These are phyloP conservation scores for Holtermannia corniformis DNA, from an alignment of 768 basidiomycete species.

Conservation along the genomic window DNA sequence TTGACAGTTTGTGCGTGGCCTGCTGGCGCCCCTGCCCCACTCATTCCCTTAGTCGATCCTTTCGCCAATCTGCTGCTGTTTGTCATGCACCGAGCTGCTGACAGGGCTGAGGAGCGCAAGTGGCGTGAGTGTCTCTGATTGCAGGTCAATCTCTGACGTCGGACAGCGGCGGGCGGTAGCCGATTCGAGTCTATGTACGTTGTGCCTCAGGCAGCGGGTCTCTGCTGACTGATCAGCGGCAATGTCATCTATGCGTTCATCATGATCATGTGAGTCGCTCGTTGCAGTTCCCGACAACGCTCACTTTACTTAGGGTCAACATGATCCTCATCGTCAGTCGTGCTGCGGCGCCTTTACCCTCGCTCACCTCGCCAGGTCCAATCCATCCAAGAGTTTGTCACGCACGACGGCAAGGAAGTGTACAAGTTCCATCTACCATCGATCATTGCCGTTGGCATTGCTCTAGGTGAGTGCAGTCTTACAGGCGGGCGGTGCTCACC, in stretches of 20 bases:
- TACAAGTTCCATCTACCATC: conserved; percentile 68
- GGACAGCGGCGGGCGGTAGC: neutral
- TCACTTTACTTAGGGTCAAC: conserved; percentile 58
- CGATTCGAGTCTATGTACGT: neutral
- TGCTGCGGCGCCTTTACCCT: neutral
- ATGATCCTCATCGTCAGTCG: conserved; percentile 61
- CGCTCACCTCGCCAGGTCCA: conserved; percentile 47
- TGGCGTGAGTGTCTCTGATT: conserved; percentile 92
- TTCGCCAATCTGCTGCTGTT: conserved; percentile 43
- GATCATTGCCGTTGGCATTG: conserved; percentile 69
- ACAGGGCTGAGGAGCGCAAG: conserved; percentile 62
- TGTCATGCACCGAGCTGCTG: conserved; percentile 70
- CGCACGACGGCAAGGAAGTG: conserved; percentile 49
- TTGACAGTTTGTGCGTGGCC: conserved; percentile 15
- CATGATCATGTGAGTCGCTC: conserved; percentile 48
- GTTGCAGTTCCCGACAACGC: neutral
- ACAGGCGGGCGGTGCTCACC: neutral
- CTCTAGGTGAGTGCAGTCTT: conserved; percentile 53
- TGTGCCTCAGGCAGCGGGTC: neutral
- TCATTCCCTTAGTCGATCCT: conserved; percentile 32
- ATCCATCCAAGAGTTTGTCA: conserved; percentile 61
- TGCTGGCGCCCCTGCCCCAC: neutral
- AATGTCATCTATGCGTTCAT: conserved; percentile 62
- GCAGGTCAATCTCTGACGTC: conserved; percentile 50
- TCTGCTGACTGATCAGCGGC: conserved; percentile 13